These are phyloP conservation scores for Neurospora intermedia DNA, from an alignment of 495 filamentous ascomycete genomes.

Conservation along the genomic window DNA sequence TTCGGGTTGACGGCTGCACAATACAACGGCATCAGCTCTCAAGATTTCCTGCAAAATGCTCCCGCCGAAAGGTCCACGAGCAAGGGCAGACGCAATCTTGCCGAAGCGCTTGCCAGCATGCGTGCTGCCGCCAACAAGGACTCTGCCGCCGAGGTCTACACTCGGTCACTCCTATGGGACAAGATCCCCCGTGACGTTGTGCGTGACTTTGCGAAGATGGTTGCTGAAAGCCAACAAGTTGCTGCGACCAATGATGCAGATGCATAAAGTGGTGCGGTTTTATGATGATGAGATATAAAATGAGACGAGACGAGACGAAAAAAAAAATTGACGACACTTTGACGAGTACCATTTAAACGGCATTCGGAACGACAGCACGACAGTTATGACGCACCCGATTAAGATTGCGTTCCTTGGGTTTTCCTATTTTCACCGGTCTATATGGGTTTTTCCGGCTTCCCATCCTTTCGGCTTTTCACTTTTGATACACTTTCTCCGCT, in stretches of 20 bases:
- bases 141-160: conserved; percentile 78
- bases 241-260: conserved; percentile 25
- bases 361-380: background rate
- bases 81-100: conserved; percentile 60
- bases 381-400: background rate
- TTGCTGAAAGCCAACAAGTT: conserved; percentile 44
- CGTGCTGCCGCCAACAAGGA: conserved; percentile 49
- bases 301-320: conserved; percentile 1
- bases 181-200: conserved; percentile 87
- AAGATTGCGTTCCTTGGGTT: conserved; percentile 10
- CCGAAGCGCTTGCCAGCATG: conserved; percentile 74
- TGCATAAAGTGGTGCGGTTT: conserved; percentile 18
- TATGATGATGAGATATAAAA: conserved; percentile 2
- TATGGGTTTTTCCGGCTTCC: conserved; percentile 7
- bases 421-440: conserved; percentile 16
- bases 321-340: background rate
- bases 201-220: conserved; percentile 82
- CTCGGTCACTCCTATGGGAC: conserved; percentile 87
- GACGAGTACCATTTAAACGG: background rate
- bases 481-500: conserved; percentile 24
- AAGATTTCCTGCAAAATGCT: conserved; percentile 48
- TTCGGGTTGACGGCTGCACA: conserved; percentile 79
- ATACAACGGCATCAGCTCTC: conserved; percentile 75
- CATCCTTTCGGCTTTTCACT: conserved; percentile 3
- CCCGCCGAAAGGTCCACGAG: conserved; percentile 36